Percentiles rank a stretch among this genome's conserved stretches.
Evolutionary conservation across 306 rosid genomes (phyloP).

Genomic region (Cyclanthera cordifolia): DNA sequence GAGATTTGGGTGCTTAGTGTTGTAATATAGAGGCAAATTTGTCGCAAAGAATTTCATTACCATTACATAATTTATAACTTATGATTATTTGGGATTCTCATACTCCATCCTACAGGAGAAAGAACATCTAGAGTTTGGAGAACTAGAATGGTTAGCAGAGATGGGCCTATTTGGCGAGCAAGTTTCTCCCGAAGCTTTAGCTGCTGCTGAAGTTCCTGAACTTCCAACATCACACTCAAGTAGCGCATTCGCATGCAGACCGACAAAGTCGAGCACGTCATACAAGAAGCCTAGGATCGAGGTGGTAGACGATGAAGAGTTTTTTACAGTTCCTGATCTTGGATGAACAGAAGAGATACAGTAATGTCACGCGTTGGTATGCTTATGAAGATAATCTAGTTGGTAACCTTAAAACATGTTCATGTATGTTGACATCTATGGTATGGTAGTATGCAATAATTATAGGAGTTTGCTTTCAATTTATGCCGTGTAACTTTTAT

Average conservation of each 20-base stretch:
- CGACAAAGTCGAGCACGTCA: conserved; percentile 36
- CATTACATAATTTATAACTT: background rate
- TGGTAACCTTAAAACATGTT: background rate
- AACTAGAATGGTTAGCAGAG: conserved; percentile 80
- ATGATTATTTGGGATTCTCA: background rate
- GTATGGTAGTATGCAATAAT: background rate
- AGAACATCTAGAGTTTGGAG: conserved; percentile 70
- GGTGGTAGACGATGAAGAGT: conserved; percentile 60
- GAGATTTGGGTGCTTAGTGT: background rate
- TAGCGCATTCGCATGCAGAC: conserved; percentile 31
- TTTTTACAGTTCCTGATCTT: conserved; percentile 79
- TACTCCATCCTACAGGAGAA: conserved; percentile 32
- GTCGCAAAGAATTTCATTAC: background rate
- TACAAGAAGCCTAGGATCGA: conserved; percentile 76
- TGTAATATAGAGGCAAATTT: background rate
- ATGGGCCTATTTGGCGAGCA: conserved; percentile 61
- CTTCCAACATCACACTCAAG: conserved; percentile 44
- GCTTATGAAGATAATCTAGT: conserved; percentile 1
- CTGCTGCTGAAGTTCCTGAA: conserved; percentile 94
- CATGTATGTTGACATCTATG: background rate
- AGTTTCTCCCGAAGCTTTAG: conserved; percentile 46
- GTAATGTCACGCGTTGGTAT: background rate
- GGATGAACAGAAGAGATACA: conserved; percentile 27
- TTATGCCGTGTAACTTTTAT: background rate
- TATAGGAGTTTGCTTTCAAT: background rate